phyloP scores from a whole-genome alignment of 805 yeast species.

The Limtongozyma cylindracea region DNA sequence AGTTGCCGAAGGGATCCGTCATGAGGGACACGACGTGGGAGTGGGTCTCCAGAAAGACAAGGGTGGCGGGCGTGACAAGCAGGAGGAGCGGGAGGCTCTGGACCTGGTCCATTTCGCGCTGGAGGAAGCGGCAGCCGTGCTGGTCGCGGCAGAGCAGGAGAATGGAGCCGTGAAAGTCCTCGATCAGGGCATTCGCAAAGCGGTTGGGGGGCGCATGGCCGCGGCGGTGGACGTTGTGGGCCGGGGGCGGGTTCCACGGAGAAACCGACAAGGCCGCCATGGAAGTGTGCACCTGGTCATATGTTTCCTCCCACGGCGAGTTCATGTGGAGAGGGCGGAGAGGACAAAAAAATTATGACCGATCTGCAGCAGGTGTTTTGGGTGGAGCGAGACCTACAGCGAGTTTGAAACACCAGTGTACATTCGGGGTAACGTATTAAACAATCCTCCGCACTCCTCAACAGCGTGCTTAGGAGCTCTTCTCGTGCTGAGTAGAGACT shows the following conservation, averaged over 20 bases:
- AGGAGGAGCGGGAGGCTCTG: no score
- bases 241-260: no score
- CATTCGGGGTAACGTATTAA: no score
- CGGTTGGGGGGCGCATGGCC: no score
- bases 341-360: no score
- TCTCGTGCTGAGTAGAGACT: constrained; percentile 78
- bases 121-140: constrained; percentile 87
- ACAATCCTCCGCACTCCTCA: not conserved
- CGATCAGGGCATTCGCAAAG: constrained; percentile 39
- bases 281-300: no score
- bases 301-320: no score
- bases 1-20: constrained; percentile 96
- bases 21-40: constrained; percentile 64
- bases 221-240: constrained; percentile 7
- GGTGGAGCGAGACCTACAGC: no score
- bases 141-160: constrained; percentile 79
- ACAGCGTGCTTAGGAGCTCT: constrained; percentile 22
- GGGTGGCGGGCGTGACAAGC: constrained; percentile 41
- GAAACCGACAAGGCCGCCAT: no score
- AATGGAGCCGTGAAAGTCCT: constrained; percentile 48
- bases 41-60: constrained; percentile 63
- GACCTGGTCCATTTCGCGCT: constrained; percentile 44
- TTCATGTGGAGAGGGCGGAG: no score
- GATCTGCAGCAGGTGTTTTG: no score
- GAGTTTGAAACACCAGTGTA: not conserved